phyloP scores from a whole-genome alignment of 2,329 filamentous ascomycete species.

The Parafenestella ontariensis region DNA sequence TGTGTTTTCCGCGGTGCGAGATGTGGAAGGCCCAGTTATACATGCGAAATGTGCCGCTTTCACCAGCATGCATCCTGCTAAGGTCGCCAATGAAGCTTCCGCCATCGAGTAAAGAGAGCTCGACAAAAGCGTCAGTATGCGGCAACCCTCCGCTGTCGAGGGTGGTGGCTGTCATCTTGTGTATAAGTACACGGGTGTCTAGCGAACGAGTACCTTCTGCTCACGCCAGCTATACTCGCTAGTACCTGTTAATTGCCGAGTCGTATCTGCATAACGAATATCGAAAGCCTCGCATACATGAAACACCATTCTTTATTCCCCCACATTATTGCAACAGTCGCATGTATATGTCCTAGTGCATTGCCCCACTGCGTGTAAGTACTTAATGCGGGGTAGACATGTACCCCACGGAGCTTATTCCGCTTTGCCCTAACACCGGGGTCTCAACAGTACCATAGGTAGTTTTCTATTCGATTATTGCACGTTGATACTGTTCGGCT shows the following conservation, averaged over 20 bases:
- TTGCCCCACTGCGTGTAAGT: constrained; percentile 11
- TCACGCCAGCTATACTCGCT: background rate
- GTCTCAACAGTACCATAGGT: no score
- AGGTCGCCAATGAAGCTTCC: constrained; percentile 42
- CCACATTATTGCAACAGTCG: constrained; percentile 3
- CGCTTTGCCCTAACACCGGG: background rate
- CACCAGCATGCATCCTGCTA: constrained; percentile 36
- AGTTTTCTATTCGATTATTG: background rate
- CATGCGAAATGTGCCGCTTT: constrained; percentile 39
- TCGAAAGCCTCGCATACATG: background rate
- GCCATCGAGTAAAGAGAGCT: constrained; percentile 40
- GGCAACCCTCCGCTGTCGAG: constrained; percentile 11
- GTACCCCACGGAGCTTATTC: constrained; percentile 3
- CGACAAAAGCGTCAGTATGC: constrained; percentile 26
- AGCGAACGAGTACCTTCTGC: background rate
- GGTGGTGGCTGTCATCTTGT: background rate
- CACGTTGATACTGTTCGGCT: background rate
- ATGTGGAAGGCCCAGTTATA: constrained; percentile 47
- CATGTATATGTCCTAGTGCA: background rate
- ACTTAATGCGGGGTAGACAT: constrained; percentile 10
- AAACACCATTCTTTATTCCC: background rate
- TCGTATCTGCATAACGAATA: background rate
- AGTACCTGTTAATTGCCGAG: background rate
- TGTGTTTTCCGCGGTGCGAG: constrained; percentile 28
- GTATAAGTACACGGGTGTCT: background rate